These are phyloP conservation scores for Peronosclerospora sorghi DNA, from an alignment of 352 stramenopile genomes.

Conservation along the genomic window DNA sequence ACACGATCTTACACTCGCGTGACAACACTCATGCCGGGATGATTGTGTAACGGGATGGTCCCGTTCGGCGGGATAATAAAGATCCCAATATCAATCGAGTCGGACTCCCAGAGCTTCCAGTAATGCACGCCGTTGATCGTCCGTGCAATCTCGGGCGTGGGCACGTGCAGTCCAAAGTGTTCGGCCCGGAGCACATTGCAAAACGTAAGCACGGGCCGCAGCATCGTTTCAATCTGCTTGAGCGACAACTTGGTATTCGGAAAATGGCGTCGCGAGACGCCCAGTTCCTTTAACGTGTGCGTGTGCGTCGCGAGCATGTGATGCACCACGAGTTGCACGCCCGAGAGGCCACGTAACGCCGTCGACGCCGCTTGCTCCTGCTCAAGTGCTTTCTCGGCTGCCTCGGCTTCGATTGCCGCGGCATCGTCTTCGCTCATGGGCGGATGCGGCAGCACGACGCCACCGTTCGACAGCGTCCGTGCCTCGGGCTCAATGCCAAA, in stretches of 20 bases:
- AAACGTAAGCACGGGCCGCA: slow-evolving; percentile 46
- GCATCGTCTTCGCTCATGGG: slow-evolving; percentile 18
- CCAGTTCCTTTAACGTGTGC: slow-evolving; percentile 38
- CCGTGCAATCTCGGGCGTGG: slow-evolving; percentile 44
- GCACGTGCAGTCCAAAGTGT: slow-evolving; percentile 66
- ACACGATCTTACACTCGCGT: slow-evolving; percentile 51
- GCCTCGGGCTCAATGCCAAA: slow-evolving; percentile 36
- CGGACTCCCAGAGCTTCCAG: slow-evolving; percentile 78
- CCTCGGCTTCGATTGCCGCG: slow-evolving; percentile 24
- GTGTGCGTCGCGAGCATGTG: slow-evolving; percentile 55
- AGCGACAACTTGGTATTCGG: slow-evolving; percentile 62
- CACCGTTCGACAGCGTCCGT: slow-evolving; percentile 17
- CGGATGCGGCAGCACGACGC: slow-evolving; percentile 10
- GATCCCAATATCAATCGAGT: slow-evolving; percentile 77
- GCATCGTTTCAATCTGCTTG: slow-evolving; percentile 58
- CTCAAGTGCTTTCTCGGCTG: slow-evolving; percentile 25
- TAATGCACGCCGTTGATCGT: slow-evolving; percentile 79
- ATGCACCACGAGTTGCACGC: slow-evolving; percentile 60
- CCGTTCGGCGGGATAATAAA: slow-evolving; percentile 77
- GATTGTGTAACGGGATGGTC: slow-evolving; percentile 71
- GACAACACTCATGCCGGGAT: slow-evolving; percentile 77
- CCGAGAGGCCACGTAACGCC: slow-evolving; percentile 37
- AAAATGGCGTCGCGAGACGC: slow-evolving; percentile 38
- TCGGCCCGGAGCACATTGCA: slow-evolving; percentile 42
- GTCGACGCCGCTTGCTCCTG: slow-evolving; percentile 29